Base-by-base conservation (phyloP, 331 rosid species). In the Arachis monticola region DNA sequence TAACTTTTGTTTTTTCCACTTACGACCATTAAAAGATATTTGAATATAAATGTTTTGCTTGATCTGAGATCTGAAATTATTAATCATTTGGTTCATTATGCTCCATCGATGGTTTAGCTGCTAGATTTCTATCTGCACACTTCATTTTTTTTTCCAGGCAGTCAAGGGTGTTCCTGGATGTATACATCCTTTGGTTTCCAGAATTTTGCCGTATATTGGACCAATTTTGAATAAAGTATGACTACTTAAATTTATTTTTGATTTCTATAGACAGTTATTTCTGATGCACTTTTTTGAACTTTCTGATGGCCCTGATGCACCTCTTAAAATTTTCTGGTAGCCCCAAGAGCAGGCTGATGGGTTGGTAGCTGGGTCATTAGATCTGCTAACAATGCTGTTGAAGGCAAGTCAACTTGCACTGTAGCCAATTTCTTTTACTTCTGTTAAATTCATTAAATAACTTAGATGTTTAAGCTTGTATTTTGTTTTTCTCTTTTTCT, bases 321-420 rank as follows among this genome's bases (percentile, higher is more conserved):
- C 44, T 60, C 6, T 75, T 67, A 76, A 69, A 64, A 77, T 79
- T 78, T 81, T 72, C 64, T 64, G 71, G 12, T 73, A 94, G 97
- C 92, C 93, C 73, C 91, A 82, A 61, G 92, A 85, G 84, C 99
- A 91, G 81, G 85, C 92, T 70, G 92, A 88, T 79, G 99, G 97
- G 48, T 80, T 94, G 83, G 93, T 90, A 45, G 89, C 96, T 65
- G 99, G 97, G 72, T 90, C 97, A 75, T 60, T 94, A 81, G 99
- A 94, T 90, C 85, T 94, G 79, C 74, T 90, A 72, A 88, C 97
- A 55, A 90, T 92, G 96, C 82, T 94, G 51, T 80, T 94, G 77
- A 94, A 94, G 96, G 99, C 96, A 92, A 92, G 96, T 81, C 63
- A 17, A 60, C 41, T 74, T 80, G 53, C 64, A 66, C 40, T 61